Conservation (phyloP, 2,329 filamentous ascomycete genomes). For the Trichoderma endophyticum region DNA sequence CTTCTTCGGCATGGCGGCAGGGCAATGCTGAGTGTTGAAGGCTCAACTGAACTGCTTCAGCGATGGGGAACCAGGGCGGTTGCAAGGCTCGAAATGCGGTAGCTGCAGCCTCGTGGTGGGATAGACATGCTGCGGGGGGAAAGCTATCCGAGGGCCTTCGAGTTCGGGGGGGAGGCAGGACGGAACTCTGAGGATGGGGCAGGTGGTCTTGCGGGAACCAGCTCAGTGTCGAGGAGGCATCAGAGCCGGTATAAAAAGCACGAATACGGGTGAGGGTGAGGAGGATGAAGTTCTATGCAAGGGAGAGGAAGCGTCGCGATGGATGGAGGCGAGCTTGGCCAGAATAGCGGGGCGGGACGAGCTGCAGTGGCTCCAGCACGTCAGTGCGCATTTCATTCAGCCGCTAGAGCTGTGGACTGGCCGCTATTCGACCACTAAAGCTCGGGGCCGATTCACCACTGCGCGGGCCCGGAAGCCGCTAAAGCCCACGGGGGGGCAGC, state of each 20-base stretch:
- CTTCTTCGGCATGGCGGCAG: not conserved
- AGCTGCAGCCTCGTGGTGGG: constrained; percentile 18
- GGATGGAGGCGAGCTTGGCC: not conserved
- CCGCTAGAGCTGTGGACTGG: not conserved
- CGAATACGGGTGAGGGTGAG: not conserved
- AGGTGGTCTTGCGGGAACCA: not conserved
- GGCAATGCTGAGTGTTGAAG: not conserved
- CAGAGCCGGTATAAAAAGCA: not conserved
- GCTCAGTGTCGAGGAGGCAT: not conserved
- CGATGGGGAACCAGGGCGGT: constrained; percentile 16
- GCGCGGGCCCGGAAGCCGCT: not conserved
- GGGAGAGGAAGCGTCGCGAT: not conserved
- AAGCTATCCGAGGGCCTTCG: not conserved
- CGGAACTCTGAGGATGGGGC: not conserved
- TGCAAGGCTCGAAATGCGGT: constrained; percentile 15
- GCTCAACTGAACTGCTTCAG: constrained; percentile 3
- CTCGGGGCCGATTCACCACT: not conserved
- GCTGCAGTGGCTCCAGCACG: constrained; percentile 6
- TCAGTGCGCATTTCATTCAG: not conserved
- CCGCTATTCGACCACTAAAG: not conserved
- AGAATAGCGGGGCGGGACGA: not conserved
- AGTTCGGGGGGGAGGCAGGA: not conserved
- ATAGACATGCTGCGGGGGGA: constrained; percentile 20
- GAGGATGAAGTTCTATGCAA: not conserved
- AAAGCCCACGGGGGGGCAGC: not conserved